Base-by-base conservation (phyloP, 2,329 filamentous ascomycete species). In the Kalaharituber pfeilii region DNA sequence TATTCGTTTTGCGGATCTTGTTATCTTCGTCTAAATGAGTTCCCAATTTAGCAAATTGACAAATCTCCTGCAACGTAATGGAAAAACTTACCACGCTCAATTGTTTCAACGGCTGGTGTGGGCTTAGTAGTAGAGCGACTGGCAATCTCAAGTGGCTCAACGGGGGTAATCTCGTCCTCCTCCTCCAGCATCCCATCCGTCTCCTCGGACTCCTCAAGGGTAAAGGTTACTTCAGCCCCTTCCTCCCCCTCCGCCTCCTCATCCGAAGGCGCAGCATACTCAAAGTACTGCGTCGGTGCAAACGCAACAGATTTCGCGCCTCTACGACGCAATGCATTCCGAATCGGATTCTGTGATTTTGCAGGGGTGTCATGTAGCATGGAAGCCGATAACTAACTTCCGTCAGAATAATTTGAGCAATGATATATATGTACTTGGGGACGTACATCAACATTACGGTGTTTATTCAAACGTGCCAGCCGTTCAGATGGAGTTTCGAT, bases 401-500 rank as follows among this genome's bases (percentile, higher is more conserved):
- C 30, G 65, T 69, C 55, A 70, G 65, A 51, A 27, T 49, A 25
- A 49, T 25, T 5, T 20, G 8, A 59, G 47, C 3, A 20, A 6
- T 30, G 27, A 29, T n/a, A 55, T 22, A 47, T 8, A 8, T 13
- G 8, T 13, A 47, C 9, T 8, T 13, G 22, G 11, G 47, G 30
- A 66, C 85, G 60, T 77, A 94, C 87, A 72, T 98, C 91, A 63
- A 96, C 88, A 66, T 98, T 98, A 66, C 91, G 80, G 70, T 98
- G 91, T 70, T 98, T 98, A 69, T 98, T 98, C 60, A 96, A 71
- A 60, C 91, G 80, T 47, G 91, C 91, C 58, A 98, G 71, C 66
- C 91, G 78, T 72, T 98, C 91, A 15, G 89, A 95, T 2, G 91
- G 91, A 7, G 91, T 98, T 68, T 98, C 91, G 61, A 98, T 98